These are phyloP conservation scores for Trypanosoma boissoni DNA, from an alignment of 208 protist genomes.

Conservation along the genomic window DNA sequence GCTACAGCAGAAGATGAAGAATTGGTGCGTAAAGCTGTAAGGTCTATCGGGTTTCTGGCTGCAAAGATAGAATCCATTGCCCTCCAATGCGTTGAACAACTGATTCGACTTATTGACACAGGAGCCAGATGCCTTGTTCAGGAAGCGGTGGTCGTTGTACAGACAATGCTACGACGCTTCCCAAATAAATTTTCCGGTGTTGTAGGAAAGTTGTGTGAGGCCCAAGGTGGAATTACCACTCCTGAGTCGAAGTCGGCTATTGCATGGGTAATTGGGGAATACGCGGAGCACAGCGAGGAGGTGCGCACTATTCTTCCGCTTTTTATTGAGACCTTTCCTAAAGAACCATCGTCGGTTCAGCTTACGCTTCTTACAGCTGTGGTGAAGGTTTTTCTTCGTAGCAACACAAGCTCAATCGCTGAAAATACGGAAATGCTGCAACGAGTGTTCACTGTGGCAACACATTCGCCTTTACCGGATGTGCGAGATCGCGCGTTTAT, in stretches of 20 bases:
- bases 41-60: constrained; percentile 95
- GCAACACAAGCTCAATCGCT: neutral
- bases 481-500: constrained; percentile 97
- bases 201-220: constrained; percentile 93
- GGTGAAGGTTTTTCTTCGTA: constrained; percentile 96
- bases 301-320: constrained; percentile 89
- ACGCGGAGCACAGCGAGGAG: constrained; percentile 93
- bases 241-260: constrained; percentile 96
- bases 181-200: constrained; percentile 92
- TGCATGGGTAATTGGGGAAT: constrained; percentile 99
- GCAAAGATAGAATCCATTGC: constrained; percentile 94
- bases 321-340: constrained; percentile 94
- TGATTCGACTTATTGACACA: constrained; percentile 94
- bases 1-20: constrained; percentile 95
- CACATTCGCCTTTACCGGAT: constrained; percentile 93
- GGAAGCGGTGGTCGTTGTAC: constrained; percentile 97
- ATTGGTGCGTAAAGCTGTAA: constrained; percentile 95
- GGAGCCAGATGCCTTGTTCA: constrained; percentile 97
- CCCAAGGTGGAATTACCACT: constrained; percentile 95
- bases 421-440: constrained; percentile 59
- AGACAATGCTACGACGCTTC: constrained; percentile 97
- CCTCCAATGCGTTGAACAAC: constrained; percentile 90
- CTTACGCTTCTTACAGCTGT: constrained; percentile 95
- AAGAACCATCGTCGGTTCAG: constrained; percentile 94
- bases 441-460: constrained; percentile 76